These are phyloP conservation scores for Sextonia rubra DNA, from an alignment of 164 flowering plant genomes.

Conservation along the genomic window DNA sequence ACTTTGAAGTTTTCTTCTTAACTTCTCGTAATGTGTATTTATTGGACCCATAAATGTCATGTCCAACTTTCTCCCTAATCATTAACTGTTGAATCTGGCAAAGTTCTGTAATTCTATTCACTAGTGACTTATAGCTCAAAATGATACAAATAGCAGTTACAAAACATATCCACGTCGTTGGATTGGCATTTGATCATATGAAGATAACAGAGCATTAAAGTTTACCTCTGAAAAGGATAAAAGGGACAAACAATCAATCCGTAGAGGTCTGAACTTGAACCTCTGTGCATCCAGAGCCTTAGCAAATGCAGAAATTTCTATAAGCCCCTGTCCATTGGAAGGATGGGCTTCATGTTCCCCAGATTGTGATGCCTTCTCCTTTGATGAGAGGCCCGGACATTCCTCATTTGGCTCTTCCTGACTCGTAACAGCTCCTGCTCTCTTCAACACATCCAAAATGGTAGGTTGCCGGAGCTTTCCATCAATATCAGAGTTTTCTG, in stretches of 20 bases:
- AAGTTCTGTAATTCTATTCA: no score
- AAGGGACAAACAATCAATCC: conserved; percentile 48
- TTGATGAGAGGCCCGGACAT: conserved; percentile 23
- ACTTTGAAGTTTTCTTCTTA: no score
- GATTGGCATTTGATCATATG: background rate
- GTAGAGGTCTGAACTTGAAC: conserved; percentile 70
- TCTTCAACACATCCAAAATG: conserved; percentile 48
- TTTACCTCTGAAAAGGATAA: conserved; percentile 52
- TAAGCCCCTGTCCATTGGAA: conserved; percentile 17
- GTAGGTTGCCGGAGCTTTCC: conserved; percentile 59
- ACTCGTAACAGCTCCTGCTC: conserved; percentile 45
- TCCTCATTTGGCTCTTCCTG: conserved; percentile 37
- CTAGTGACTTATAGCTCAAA: no score
- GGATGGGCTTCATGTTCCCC: conserved; percentile 19
- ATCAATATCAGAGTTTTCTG: conserved; percentile 26
- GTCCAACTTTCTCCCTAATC: no score
- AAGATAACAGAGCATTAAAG: background rate
- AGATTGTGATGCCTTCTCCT: conserved; percentile 26
- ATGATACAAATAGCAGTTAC: no score
- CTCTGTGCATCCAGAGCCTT: conserved; percentile 57
- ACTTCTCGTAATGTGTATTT: no score
- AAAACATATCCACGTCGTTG: no score
- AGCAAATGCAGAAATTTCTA: conserved; percentile 45
- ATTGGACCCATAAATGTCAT: no score
- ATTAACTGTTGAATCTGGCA: no score